Base-by-base conservation (phyloP, 2,329 filamentous ascomycete species). In the Fusarium tjaetaba region DNA sequence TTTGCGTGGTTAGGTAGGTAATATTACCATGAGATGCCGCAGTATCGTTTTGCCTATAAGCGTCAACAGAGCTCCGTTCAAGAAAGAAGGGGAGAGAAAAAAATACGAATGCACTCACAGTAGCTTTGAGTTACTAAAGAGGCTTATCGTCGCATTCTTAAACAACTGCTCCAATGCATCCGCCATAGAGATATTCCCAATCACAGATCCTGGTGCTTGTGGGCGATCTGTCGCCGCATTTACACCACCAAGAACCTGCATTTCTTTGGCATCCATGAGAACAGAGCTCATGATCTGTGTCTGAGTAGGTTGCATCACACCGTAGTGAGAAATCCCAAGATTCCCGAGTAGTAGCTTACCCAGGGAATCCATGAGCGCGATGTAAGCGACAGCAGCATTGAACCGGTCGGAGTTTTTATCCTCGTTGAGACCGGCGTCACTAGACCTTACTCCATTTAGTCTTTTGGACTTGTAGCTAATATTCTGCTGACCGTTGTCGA, bases 191-290 rank as follows among this genome's bases (percentile, higher is more conserved):
- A 68, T 49, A 4, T 58, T n/a, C 5, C 28, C 22, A 7, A 72
- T 46, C 2, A n/a, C 1, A 15, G 32, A 57, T 4, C 24, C 26
- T 0, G 41, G 45, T 6, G 20, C 5, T 6, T 34, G 5, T 1
- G 8, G 14, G 3, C 5, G 20, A 0, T 8, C 36, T 1, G 20
- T 24, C 0, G 8, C 14, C 0, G 30, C 11, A 9, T 57, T 61
- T 0, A 43, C 15, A 1, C 14, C 36, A n/a, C 5, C n/a, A 18
- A 67, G 13, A 18, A n/a, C 39, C 1, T 59, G 36, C 68, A 70
- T 56, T 16, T 70, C 64, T n/a, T 41, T 20, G n/a, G 68, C 22
- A 18, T 70, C 52, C 59, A 70, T 68, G 11, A 70, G 53, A 45
- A 68, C 28, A 6, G 68, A 48, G 18, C 49, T 63, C 10, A 52